phyloP scores from a whole-genome alignment of 2,329 filamentous ascomycete species.

The Myriosclerotinia duriaeana region DNA sequence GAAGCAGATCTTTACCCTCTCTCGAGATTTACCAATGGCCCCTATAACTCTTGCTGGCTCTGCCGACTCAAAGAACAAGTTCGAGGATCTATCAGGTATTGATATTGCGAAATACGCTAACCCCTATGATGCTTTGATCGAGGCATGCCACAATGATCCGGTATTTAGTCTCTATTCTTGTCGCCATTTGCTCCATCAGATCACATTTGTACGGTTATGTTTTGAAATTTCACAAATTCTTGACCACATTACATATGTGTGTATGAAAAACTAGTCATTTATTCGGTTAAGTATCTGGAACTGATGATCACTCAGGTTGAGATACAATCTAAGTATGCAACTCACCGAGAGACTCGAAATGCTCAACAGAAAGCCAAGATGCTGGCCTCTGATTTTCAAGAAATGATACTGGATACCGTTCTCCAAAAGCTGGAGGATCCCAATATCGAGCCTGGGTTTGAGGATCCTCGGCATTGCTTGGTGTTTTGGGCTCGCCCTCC shows the following conservation, averaged over 20 bases:
- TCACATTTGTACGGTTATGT: background rate
- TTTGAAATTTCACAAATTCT: background rate
- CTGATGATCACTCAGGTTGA: slow-evolving; percentile 28
- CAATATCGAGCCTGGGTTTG: slow-evolving; percentile 63
- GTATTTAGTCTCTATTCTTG: slow-evolving; percentile 26
- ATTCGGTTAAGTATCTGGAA: background rate
- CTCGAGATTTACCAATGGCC: slow-evolving; percentile 27
- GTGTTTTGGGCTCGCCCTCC: slow-evolving; percentile 88
- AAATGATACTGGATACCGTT: slow-evolving; percentile 73
- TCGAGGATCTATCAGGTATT: slow-evolving; percentile 41
- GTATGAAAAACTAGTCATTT: background rate
- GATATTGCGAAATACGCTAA: slow-evolving; percentile 36
- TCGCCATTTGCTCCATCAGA: background rate
- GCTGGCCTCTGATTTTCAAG: slow-evolving; percentile 64
- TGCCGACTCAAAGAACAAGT: slow-evolving; percentile 39
- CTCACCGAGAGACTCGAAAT: slow-evolving; percentile 74
- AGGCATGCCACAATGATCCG: slow-evolving; percentile 39
- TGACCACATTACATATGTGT: slow-evolving; percentile 3
- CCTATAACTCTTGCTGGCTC: slow-evolving; percentile 27
- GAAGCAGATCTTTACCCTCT: background rate
- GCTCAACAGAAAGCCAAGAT: slow-evolving; percentile 73
- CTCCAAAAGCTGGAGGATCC: slow-evolving; percentile 67
- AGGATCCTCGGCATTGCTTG: slow-evolving; percentile 76
- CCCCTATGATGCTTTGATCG: slow-evolving; percentile 41
- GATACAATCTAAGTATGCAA: slow-evolving; percentile 55